Evolutionary conservation across 305 asterid genomes (phyloP).

Genomic region (Withania somnifera): DNA sequence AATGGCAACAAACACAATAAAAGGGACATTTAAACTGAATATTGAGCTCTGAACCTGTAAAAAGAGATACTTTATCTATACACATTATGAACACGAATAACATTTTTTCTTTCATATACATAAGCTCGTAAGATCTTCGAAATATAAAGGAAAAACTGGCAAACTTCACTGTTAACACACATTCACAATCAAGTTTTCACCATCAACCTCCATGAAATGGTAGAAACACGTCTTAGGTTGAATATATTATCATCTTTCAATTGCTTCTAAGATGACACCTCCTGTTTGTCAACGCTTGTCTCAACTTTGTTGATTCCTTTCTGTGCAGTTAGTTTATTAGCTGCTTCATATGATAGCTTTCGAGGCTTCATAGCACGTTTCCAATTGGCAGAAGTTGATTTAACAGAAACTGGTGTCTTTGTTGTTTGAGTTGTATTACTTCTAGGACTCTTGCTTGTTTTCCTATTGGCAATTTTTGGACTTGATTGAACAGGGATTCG

Average conservation of each 20-base stretch:
- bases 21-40: neutral
- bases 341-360: slow-evolving; percentile 18
- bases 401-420: neutral
- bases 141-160: neutral
- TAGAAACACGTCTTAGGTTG: neutral
- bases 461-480: slow-evolving; percentile 34
- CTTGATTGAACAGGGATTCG: slow-evolving; percentile 36
- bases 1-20: neutral
- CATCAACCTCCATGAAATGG: neutral
- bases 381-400: slow-evolving; percentile 31
- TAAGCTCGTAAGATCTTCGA: neutral
- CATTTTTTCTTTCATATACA: neutral
- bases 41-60: neutral
- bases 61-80: neutral
- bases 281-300: slow-evolving; percentile 17
- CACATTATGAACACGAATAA: neutral
- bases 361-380: slow-evolving; percentile 30
- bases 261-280: neutral
- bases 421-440: neutral
- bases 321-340: slow-evolving; percentile 22
- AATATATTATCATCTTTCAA: neutral
- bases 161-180: neutral
- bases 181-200: neutral
- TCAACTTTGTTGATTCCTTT: slow-evolving; percentile 32
- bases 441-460: slow-evolving; percentile 16